Base-by-base conservation (phyloP, 257 asterid species). In the Solanum virginianum region DNA sequence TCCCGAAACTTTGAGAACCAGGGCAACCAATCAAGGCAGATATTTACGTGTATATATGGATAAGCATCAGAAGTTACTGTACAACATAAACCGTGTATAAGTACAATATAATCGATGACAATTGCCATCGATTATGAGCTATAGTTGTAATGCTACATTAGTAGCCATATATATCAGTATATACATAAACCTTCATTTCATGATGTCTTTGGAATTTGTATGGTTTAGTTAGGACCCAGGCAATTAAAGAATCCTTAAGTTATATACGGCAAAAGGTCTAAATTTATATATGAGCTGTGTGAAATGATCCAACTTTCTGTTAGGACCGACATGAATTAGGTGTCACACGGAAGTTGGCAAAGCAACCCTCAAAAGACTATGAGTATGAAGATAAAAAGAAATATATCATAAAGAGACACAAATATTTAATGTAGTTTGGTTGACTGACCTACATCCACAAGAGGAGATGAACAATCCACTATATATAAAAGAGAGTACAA, bases 1-100 rank as follows among this genome's bases (percentile, higher is more conserved):
- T 92, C 59, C 97, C 97, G 6, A 93, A 94, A 89, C 91, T 88
- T 80, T 85, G 91, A 6, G 91, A 88, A 84, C 89, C 88, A 47
- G 80, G 91, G 90, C 89, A 89, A 91, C 87, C 89, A 90, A 84
- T 89, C 85, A 93, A 88, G 90, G 85, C 90, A 49, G 54, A 83
- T 57, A 86, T 88, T 18, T 91, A 92, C 88, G 56, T 80, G 20
- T 65, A 65, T n/a, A n/a, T n/a, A n/a, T n/a, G 80, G 54, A 41
- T 36, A 41, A 41, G 32, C 22, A n/a, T n/a, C 60, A 75, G 14
- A 8, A 79, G 24, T 24, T 8, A 26, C 22, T 12, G 0, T 77
- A 26, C 9, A 77, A 16, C 16, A 2, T 53, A 17, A 26, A 16
- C 65, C 49, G 16, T 26, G 6, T 79, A 79, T 26, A 15, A 26